Evolutionary conservation across 768 basidiomycete genomes (phyloP).

Genomic region (Infundibulicybe gibba): DNA sequence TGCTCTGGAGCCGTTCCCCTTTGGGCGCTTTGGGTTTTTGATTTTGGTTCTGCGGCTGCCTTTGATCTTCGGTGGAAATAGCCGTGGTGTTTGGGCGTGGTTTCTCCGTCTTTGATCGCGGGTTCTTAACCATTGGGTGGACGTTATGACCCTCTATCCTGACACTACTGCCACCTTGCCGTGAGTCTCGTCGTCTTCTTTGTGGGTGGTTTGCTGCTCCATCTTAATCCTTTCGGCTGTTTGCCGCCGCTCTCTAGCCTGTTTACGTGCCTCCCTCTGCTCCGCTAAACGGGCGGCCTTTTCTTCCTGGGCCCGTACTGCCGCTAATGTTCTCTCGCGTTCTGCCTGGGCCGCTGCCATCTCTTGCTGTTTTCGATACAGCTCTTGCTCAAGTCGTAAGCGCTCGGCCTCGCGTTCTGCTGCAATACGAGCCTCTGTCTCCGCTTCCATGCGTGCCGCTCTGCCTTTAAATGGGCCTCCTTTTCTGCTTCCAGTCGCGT

Average conservation of each 20-base stretch:
- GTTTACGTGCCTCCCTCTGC: neutral
- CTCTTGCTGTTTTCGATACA: slow-evolving; percentile 8
- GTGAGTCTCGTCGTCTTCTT: too few species aligned
- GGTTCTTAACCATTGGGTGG: neutral
- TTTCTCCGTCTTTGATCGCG: slow-evolving; percentile 2
- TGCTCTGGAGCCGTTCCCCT: too few species aligned
- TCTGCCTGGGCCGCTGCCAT: slow-evolving; percentile 7
- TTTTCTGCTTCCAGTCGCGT: slow-evolving; percentile 5
- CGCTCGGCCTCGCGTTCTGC: too few species aligned
- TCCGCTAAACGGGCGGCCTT: neutral
- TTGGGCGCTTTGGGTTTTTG: too few species aligned
- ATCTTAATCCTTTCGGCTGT: neutral
- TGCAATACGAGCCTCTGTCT: too few species aligned
- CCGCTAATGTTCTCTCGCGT: slow-evolving; percentile 3
- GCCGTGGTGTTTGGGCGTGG: slow-evolving; percentile 1
- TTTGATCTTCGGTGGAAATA: slow-evolving; percentile 1
- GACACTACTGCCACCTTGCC: too few species aligned
- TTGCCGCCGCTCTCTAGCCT: neutral
- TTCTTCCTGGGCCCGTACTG: slow-evolving; percentile 1
- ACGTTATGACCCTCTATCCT: neutral
- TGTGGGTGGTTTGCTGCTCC: neutral
- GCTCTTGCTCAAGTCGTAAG: slow-evolving; percentile 2
- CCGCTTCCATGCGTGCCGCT: neutral
- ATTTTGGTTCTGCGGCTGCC: slow-evolving; percentile 5
- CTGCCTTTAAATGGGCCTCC: slow-evolving; percentile 9